These are phyloP conservation scores for Danielia oregonensis DNA, from an alignment of 805 yeast genomes.

Conservation along the genomic window DNA sequence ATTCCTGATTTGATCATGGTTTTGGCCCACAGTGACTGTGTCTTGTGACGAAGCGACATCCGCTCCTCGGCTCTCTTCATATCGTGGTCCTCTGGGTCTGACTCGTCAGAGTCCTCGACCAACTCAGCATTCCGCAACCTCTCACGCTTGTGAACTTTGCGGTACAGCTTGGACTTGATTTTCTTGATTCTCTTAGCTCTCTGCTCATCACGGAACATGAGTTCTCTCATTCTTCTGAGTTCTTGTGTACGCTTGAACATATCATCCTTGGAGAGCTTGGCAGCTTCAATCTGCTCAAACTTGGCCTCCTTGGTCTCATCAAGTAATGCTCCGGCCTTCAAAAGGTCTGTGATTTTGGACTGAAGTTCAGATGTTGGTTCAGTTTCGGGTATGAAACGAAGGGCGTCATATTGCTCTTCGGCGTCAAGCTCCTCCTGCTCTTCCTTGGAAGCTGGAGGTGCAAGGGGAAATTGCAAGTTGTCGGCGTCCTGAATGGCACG, in stretches of 20 bases:
- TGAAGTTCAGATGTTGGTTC: slow-evolving; percentile 60
- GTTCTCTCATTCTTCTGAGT: slow-evolving; percentile 86
- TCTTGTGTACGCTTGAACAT: slow-evolving; percentile 73
- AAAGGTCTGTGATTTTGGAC: slow-evolving; percentile 53
- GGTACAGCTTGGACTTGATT: slow-evolving; percentile 88
- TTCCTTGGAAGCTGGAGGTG: slow-evolving; percentile 28
- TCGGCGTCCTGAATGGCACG: slow-evolving; percentile 79
- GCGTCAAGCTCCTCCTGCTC: slow-evolving; percentile 25
- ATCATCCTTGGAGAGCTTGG: slow-evolving; percentile 78
- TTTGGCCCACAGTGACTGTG: slow-evolving; percentile 86
- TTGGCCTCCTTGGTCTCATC: slow-evolving; percentile 77
- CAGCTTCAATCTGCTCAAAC: slow-evolving; percentile 82
- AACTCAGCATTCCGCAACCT: slow-evolving; percentile 63
- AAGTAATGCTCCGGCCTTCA: slow-evolving; percentile 61
- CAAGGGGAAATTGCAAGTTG: slow-evolving; percentile 72
- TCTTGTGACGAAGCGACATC: slow-evolving; percentile 87
- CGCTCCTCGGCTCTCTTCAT: slow-evolving; percentile 83
- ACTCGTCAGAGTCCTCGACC: slow-evolving; percentile 58
- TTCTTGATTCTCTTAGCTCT: slow-evolving; percentile 89
- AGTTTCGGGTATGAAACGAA: slow-evolving; percentile 8
- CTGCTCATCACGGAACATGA: slow-evolving; percentile 93
- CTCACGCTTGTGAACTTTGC: slow-evolving; percentile 83
- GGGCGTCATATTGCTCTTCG: slow-evolving; percentile 21
- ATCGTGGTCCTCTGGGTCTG: slow-evolving; percentile 59
- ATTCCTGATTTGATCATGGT: slow-evolving; percentile 86